phyloP scores from a whole-genome alignment of 139 green algal genomes.

The Tetraselmis striata region DNA sequence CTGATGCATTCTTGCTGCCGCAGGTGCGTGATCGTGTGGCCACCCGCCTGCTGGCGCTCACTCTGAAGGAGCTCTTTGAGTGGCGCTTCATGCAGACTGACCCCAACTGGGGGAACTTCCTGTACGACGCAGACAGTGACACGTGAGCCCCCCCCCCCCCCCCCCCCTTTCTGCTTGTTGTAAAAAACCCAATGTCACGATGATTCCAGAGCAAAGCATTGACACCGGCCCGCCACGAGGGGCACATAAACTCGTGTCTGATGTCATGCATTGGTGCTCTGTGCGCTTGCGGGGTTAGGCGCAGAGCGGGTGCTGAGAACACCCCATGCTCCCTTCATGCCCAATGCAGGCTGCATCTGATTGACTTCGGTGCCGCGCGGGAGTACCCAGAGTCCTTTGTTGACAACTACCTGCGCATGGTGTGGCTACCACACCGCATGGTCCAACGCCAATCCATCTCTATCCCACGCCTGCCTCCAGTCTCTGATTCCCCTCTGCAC shows the following conservation, averaged over 20 bases:
- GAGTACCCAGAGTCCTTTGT: conserved; percentile 73
- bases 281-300: too few relatives aligned
- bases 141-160: neutral
- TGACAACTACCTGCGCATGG: conserved; percentile 88
- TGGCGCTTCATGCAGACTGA: conserved; percentile 96
- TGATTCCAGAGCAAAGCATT: too few relatives aligned
- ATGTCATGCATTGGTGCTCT: too few relatives aligned
- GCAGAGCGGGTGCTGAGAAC: too few relatives aligned
- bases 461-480: neutral
- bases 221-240: too few relatives aligned
- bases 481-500: neutral
- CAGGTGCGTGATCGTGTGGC: conserved; percentile 66
- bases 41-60: conserved; percentile 71
- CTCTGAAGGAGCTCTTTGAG: conserved; percentile 84
- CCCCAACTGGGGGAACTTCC: conserved; percentile 95
- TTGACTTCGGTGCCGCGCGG: conserved; percentile 88
- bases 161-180: neutral
- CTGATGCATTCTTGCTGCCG: too few relatives aligned
- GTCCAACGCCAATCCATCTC: too few relatives aligned
- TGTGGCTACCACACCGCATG: too few relatives aligned
- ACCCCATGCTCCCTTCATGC: too few relatives aligned
- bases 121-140: conserved; percentile 73
- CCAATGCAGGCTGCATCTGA: conserved; percentile 60
- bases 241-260: too few relatives aligned
- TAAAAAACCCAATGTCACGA: too few relatives aligned